Evolutionary conservation across 169 alveolate species (phyloP), one percentile per base, ranked within the genome.

Genomic region (Eimeria praecox): DNA sequence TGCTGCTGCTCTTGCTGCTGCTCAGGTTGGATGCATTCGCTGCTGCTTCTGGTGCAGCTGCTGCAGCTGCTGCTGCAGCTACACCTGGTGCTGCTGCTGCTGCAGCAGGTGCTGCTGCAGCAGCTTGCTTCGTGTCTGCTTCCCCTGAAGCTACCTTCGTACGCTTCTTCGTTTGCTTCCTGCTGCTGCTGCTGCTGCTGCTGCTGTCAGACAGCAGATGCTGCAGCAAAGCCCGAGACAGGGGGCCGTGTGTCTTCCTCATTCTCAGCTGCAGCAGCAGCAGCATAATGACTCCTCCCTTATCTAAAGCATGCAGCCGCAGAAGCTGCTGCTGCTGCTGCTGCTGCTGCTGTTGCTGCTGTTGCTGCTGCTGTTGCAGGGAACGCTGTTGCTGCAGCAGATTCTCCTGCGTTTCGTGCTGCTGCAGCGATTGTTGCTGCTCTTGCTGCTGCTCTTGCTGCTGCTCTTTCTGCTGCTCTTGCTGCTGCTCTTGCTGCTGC

Each of bases 241-340:
- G 33, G 35, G 64, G 89, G 30, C 66, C 59, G 24, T 78, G 33
- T 14, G 89, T 64, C 12, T 14, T 20, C 27, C 46, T 24, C 89
- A 78, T 78, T 14, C 89, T 8, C 66, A 78, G 89, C 89, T 78
- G 89, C 46, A 64, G 66, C 54, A 78, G 62, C 89, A 78, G 62
- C 44, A 78, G 64, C 89, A 78, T 78, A 5, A 38, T 44, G 38
- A 42, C 64, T 24, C 89, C 89, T 42, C 89, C 89, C 24, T 18
- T 33, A 44, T 78, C 89, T 20, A 78, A 10, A 16, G 56, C 89
- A 78, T 78, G 89, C 89, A 78, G 89, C 89, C 64, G 89, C 89
- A 78, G 89, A 27, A 35, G 89, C 62, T 8, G 66, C 22, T 38
- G 89, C 62, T 78, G 89, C 64, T 78, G 89, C 89, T 24, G 30